Base-by-base conservation (phyloP, 257 asterid species). In the Solanum megistacrolobum region DNA sequence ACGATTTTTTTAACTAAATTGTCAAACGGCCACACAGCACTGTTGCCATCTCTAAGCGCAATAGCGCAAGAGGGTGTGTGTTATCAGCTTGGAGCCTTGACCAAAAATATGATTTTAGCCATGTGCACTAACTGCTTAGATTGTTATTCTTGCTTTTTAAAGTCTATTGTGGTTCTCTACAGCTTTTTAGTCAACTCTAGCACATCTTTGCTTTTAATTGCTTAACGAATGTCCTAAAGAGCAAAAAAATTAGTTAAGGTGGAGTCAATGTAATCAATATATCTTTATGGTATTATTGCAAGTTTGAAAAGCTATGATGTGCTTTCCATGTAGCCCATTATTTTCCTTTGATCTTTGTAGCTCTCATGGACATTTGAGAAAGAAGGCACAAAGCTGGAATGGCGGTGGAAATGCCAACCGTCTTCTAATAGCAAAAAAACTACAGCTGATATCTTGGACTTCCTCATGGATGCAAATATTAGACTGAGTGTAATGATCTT, bases 401-500 rank as follows among this genome's bases (percentile, higher is more conserved):
- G 99, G 99, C 95, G 98, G 85, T 96, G 99, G 99, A 97, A 96
- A 83, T 94, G 98, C 89, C 96, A 94, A 75, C 95, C 94, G 83
- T 92, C 98, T 27, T 72, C 89, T 6, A 39, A 92, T 89, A 92
- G 92, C 89, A 92, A 93, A 91, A 91, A 91, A 86, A 93, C 91
- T 38, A 95, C 98, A 12, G 97, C 92, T 55, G 96, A 93, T 79
- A 88, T 96, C 88, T 90, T 97, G 95, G 95, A 95, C 89, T 96
- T 96, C 91, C 98, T 96, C 85, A 93, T 97, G 99, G 99, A 95
- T 91, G 90, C 99, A 84, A 97, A 96, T 89, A 93, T 95, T 86
- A 93, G 91, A 94, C 90, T 95, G 83, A 96, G 98, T 88, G 99
- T 97, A 96, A 95, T 96, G 89, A n/a, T 84, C 62, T 11, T 83